A percentile compares a stretch with the other conserved stretches of the same genome.
Conservation (phyloP, 306 rosid species). For the Citrullus amarus region DNA sequence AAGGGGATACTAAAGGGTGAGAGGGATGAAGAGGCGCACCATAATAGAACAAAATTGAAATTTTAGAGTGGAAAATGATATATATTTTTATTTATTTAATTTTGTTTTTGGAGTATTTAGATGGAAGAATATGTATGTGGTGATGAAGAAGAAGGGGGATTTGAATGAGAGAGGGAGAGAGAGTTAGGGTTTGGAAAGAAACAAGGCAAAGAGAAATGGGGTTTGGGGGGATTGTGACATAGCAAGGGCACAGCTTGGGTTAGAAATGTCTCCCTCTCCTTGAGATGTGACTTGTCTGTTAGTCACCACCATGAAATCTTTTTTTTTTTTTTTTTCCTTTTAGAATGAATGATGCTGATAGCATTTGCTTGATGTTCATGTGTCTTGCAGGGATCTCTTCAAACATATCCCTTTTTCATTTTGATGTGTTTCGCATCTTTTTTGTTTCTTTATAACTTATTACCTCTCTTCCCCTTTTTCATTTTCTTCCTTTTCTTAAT, state of each 20-base stretch:
- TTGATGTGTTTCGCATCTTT: not conserved
- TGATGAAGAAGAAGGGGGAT: not conserved
- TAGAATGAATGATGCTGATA: constrained; percentile 19
- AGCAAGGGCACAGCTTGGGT: constrained; percentile 11
- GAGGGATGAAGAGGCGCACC: too few relatives aligned
- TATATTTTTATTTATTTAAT: too few relatives aligned
- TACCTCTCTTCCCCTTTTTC: too few relatives aligned
- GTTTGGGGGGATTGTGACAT: constrained; percentile 4
- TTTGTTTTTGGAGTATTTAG: too few relatives aligned
- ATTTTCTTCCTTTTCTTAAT: too few relatives aligned
- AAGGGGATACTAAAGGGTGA: too few relatives aligned
- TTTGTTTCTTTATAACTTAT: not conserved
- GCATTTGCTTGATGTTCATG: constrained; percentile 18
- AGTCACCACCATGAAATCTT: constrained; percentile 4
- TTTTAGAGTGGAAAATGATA: too few relatives aligned
- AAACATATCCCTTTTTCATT: not conserved
- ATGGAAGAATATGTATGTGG: too few relatives aligned
- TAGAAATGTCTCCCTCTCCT: constrained; percentile 1
- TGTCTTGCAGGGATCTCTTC: constrained; percentile 6
- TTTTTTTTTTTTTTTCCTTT: not conserved
- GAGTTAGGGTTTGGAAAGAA: not conserved
- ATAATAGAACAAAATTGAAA: too few relatives aligned
- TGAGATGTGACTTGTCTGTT: constrained; percentile 10
- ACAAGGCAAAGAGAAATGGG: not conserved
- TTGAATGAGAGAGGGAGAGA: not conserved